These are phyloP conservation scores for Tetrahymena elliotti DNA, from an alignment of 73 alveolate species.

Conservation along the genomic window DNA sequence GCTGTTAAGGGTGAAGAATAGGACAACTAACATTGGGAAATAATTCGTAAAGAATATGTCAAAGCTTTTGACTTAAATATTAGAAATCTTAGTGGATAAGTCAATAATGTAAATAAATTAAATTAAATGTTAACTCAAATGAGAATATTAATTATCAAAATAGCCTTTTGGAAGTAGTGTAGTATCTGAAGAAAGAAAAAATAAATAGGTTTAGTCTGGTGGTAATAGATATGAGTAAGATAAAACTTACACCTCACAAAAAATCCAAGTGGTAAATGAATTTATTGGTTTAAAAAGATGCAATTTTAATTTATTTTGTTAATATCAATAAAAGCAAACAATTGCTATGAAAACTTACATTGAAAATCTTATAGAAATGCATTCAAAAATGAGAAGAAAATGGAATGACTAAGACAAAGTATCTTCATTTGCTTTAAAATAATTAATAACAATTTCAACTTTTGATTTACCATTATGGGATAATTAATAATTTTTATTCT, in stretches of 20 bases:
- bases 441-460: neutral
- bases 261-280: neutral
- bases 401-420: neutral
- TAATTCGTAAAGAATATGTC: constrained; percentile 15
- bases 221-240: constrained; percentile 17
- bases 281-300: neutral
- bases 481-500: constrained; percentile 40
- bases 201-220: constrained; percentile 20
- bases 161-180: constrained; percentile 34
- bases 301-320: neutral
- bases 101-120: neutral
- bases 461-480: too few species aligned
- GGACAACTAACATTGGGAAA: constrained; percentile 11
- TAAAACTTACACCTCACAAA: neutral
- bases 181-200: constrained; percentile 7
- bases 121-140: neutral
- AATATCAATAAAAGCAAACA: neutral
- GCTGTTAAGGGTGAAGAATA: neutral
- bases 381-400: neutral
- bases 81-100: constrained; percentile 8
- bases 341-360: neutral
- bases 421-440: neutral
- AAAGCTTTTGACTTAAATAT: constrained; percentile 13
- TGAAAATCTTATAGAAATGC: neutral
- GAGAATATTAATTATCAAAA: neutral